Evolutionary conservation across 2,329 filamentous ascomycete genomes (phyloP), one percentile per base, ranked within the genome.

Genomic region (Geoglossum cookeanum): DNA sequence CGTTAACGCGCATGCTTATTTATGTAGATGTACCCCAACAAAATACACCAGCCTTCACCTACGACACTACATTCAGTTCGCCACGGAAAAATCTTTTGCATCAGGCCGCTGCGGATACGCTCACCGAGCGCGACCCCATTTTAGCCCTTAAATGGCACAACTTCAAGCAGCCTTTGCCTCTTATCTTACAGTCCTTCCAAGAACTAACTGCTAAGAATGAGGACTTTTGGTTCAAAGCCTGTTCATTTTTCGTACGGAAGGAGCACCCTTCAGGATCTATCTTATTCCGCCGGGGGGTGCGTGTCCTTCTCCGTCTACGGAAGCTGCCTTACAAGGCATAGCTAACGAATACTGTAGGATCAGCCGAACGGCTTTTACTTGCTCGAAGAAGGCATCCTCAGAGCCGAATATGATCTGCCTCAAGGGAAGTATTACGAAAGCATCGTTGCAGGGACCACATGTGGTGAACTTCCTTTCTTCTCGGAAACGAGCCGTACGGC

Each of bases 401-500:
- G 90, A 15, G 88, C 86, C 2, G 90, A 96, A 64, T 97, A 98
- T 67, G 79, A 91, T 60, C 77, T 94, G 35, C 89, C 92, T 0
- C 92, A 97, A 67, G 92, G 92, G 0, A 79, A 78, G 63, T 85
- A 94, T 63, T 87, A 85, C 60, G 92, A 98, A 69, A 87, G 87
- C 65, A 96, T 97, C 57, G 84, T 96, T 0, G 87, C 90, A 0
- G 92, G 92, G 15, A 92, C 92, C 1, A 96, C 92, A 0, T 97
- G 91, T 64, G 92, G 92, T 39, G 92, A 98, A 71, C 71, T 98
- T 56, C 92, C 92, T 0, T 98, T 98, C 72, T 98, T 98, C 71
- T 88, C 84, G 2, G 87, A 94, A 65, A 97, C 91, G 1, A 76
- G 80, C 56, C 79, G 92, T 17, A 97, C 90, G 3, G 89, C 89